These are phyloP conservation scores for Pisolithus albus DNA, from an alignment of 768 basidiomycete species.

Conservation along the genomic window DNA sequence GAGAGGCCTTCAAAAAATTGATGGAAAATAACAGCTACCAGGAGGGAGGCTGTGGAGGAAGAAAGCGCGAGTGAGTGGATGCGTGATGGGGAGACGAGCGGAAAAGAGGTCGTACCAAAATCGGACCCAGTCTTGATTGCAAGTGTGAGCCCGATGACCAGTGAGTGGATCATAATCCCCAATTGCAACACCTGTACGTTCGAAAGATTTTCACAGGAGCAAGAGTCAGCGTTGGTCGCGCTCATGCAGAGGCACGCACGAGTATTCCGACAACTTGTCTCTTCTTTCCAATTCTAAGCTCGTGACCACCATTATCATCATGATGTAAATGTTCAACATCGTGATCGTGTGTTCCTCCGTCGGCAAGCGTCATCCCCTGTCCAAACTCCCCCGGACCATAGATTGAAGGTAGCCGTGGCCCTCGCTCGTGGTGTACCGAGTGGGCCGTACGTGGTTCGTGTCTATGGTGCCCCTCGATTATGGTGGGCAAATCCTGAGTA, in stretches of 20 bases:
- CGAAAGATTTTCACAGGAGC: neutral
- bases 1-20: slow-evolving; percentile 83
- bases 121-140: slow-evolving; percentile 63
- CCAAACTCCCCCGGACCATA: slow-evolving; percentile 14
- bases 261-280: slow-evolving; percentile 71
- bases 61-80: no score
- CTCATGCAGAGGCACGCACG: slow-evolving; percentile 28
- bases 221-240: neutral
- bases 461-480: slow-evolving; percentile 32
- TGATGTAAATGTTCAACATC: neutral
- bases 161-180: slow-evolving; percentile 79
- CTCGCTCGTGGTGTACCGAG: slow-evolving; percentile 23
- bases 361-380: neutral
- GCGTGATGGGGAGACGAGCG: neutral
- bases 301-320: slow-evolving; percentile 3
- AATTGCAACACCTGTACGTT: slow-evolving; percentile 64
- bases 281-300: slow-evolving; percentile 40
- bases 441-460: slow-evolving; percentile 26
- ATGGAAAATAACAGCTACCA: slow-evolving; percentile 73
- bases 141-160: slow-evolving; percentile 77
- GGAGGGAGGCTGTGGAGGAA: slow-evolving; percentile 49
- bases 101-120: slow-evolving; percentile 45
- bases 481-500: neutral
- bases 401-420: slow-evolving; percentile 13
- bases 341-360: slow-evolving; percentile 1